A percentile compares a stretch with the other conserved stretches of the same genome.
These are phyloP conservation scores for Phalaenopsis aphrodite DNA, from an alignment of 106 monocot species.

Conservation along the genomic window DNA sequence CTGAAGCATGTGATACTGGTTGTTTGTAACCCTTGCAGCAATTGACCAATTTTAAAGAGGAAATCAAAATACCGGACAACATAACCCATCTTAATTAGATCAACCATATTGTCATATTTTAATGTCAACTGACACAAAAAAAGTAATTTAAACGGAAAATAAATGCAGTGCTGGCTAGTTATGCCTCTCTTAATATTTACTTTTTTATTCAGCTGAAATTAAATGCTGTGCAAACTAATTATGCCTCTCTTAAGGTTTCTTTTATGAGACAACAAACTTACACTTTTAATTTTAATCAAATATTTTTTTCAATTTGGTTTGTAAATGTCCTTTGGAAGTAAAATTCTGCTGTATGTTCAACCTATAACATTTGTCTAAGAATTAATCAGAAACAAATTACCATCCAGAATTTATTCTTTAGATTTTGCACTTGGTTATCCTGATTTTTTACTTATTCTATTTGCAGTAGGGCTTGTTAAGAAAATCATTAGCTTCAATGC, in stretches of 20 bases:
- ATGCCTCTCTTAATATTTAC: too few relatives aligned
- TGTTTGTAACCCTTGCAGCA: neutral
- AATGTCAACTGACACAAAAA: neutral
- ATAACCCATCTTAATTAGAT: neutral
- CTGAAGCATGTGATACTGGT: neutral
- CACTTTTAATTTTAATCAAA: too few relatives aligned
- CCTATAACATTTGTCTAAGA: neutral
- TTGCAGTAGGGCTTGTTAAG: slow-evolving; percentile 47
- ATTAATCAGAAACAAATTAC: neutral
- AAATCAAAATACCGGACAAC: neutral
- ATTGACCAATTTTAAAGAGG: neutral
- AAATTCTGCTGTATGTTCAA: neutral
- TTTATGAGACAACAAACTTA: too few relatives aligned
- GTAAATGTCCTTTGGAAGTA: neutral
- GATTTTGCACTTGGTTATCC: neutral
- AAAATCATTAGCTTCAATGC: slow-evolving; percentile 43
- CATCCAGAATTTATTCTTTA: neutral
- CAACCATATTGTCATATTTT: neutral
- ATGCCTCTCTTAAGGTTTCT: too few relatives aligned
- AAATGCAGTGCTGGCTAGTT: neutral
- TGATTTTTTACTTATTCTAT: neutral
- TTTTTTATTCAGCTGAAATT: too few relatives aligned
- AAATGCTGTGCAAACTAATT: neutral
- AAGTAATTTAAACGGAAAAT: neutral
- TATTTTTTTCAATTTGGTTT: neutral